Evolutionary conservation across 2,329 filamentous ascomycete species (phyloP).

Genomic region (Xylogone sp.): DNA sequence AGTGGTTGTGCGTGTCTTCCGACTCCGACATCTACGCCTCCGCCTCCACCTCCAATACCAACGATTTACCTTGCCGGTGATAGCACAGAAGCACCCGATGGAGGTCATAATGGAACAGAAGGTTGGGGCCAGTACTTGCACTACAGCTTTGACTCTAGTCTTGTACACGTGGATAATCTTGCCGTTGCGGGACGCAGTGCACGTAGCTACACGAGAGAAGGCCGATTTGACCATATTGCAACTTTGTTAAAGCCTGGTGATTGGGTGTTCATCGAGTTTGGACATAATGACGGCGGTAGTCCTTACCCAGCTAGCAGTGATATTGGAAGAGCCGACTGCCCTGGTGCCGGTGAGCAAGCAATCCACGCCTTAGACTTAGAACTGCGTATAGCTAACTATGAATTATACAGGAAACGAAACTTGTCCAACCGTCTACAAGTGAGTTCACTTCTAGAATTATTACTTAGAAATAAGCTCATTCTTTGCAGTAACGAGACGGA

Average conservation of each 20-base stretch:
- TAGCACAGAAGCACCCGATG: constrained; percentile 13
- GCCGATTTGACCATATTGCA: constrained; percentile 56
- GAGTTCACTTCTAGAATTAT: not conserved
- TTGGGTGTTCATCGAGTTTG: constrained; percentile 68
- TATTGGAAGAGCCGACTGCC: constrained; percentile 59
- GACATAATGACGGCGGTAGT: constrained; percentile 65
- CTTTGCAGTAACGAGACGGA: constrained; percentile 14
- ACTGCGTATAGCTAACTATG: not conserved
- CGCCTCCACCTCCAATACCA: not conserved
- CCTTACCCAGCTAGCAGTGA: constrained; percentile 44
- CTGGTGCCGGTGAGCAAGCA: constrained; percentile 23
- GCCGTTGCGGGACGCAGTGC: constrained; percentile 63
- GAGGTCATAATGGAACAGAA: constrained; percentile 13
- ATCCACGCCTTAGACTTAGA: not conserved
- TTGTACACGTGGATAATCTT: constrained; percentile 40
- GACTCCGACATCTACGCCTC: not conserved
- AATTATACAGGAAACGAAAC: constrained; percentile 14
- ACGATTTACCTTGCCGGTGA: constrained; percentile 13
- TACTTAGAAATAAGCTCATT: not conserved
- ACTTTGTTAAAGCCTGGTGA: constrained; percentile 51
- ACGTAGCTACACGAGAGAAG: constrained; percentile 62
- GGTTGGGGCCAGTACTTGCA: constrained; percentile 22
- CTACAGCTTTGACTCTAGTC: constrained; percentile 10
- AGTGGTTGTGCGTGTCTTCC: not conserved
- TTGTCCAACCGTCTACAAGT: constrained; percentile 16